Base-by-base conservation (phyloP, 805 yeast genomes). In the Dipodascus geniculatus region DNA sequence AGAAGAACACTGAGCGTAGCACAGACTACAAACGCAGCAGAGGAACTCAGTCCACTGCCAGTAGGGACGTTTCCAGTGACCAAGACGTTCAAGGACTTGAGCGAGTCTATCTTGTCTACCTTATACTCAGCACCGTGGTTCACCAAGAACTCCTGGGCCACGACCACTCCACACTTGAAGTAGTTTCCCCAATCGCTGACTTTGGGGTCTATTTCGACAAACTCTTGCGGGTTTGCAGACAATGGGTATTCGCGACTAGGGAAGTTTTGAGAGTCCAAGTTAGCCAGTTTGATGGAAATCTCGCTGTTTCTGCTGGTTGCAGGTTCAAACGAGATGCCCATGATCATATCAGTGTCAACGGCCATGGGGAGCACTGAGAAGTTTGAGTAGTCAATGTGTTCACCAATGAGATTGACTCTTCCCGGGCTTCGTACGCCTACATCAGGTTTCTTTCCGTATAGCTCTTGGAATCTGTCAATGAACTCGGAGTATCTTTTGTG, bases 351-450 rank as follows among this genome's bases (percentile, higher is more conserved):
- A 20, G 70, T 74, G 48, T 80, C 83, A 38, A 83, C 78, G 2
- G 90, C 88, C 82, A 83, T 79, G 17, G 89, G 89, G 58, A 83
- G 72, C 9, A 81, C 85, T 3, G 86, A 74, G 63, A 80, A 83
- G 60, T 77, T 75, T 58, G 79, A 77, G 64, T 83, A 83, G 67
- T 83, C 89, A 53, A 83, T 79, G 63, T 83, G 90, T 59, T 83
- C 89, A 38, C 90, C 89, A 54, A 83, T 81, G 55, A 83, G 69
- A 64, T 83, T 83, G 52, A 83, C 89, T 60, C 90, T 70, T 31
- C 89, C 89, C n/a, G 90, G 89, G 16, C 85, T 78, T 51, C 88
- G 71, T 22, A 81, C 69, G 42, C 79, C 66, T 61, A 81, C 75
- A 33, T 72, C 74, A 2, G 78, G 76, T 0, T 50, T 6, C 2